phyloP scores from a whole-genome alignment of 192 early-diverging fungal species.

The Dissophora globulifera region DNA sequence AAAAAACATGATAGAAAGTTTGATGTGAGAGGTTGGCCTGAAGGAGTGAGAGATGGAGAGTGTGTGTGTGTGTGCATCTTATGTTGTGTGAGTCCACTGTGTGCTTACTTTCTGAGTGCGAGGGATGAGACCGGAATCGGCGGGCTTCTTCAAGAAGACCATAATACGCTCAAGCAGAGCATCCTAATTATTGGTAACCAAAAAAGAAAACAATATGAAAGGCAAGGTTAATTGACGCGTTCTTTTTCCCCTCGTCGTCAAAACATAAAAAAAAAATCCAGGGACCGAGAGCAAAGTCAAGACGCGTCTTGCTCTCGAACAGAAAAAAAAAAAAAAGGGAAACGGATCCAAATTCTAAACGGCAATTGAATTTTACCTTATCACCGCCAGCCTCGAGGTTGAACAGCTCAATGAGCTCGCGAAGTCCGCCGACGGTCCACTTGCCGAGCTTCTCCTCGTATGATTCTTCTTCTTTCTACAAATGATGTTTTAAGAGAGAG shows the following conservation, averaged over 20 bases:
- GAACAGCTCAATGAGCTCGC: slow-evolving; percentile 48
- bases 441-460: slow-evolving; percentile 49
- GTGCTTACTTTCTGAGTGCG: slow-evolving; percentile 42
- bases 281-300: neutral
- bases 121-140: slow-evolving; percentile 43
- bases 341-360: neutral
- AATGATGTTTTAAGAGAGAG: neutral
- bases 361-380: slow-evolving; percentile 51
- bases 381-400: slow-evolving; percentile 47
- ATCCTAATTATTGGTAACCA: slow-evolving; percentile 34
- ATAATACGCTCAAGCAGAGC: slow-evolving; percentile 41
- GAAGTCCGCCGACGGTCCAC: slow-evolving; percentile 50
- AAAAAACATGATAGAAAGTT: neutral
- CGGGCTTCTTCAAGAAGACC: slow-evolving; percentile 52
- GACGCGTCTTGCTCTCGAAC: too few relatives aligned
- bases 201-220: too few relatives aligned
- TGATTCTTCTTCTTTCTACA: slow-evolving; percentile 45
- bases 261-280: too few relatives aligned
- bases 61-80: too few relatives aligned
- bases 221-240: neutral
- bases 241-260: too few relatives aligned
- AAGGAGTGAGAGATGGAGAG: neutral
- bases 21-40: neutral
- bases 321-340: slow-evolving; percentile 11
- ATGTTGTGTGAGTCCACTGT: too few relatives aligned